Percentiles rank a stretch among this genome's conserved stretches.
Conservation (phyloP, 768 basidiomycete genomes). For the Termitomyces sp. region DNA sequence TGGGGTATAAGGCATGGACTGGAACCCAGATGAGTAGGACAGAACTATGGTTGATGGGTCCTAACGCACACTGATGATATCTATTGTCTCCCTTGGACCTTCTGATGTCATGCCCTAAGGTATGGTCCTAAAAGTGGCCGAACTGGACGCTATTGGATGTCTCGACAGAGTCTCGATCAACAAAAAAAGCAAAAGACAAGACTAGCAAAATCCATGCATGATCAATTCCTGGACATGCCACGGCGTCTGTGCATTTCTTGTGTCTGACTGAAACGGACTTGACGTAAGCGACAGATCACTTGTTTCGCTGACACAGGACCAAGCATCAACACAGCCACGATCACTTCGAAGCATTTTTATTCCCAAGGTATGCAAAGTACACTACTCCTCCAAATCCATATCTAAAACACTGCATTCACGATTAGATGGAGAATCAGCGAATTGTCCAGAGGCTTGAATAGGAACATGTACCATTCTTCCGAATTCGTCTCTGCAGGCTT, state of each 20-base stretch:
- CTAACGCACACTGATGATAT: constrained; percentile 1
- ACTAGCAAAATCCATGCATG: neutral
- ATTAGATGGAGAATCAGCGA: constrained; percentile 1
- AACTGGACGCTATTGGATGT: neutral
- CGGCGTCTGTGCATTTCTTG: neutral
- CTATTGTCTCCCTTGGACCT: neutral
- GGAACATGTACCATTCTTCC: constrained; percentile 60
- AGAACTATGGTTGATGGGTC: neutral
- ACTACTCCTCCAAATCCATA: constrained; percentile 30
- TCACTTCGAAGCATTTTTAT: neutral
- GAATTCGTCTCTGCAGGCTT: constrained; percentile 81
- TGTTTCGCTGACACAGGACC: neutral
- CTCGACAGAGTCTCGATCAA: neutral
- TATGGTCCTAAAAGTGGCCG: neutral
- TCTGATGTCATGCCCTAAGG: neutral
- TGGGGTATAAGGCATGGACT: constrained; percentile 7
- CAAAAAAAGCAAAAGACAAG: neutral
- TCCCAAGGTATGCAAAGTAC: no score
- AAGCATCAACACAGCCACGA: constrained; percentile 8
- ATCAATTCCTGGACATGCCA: constrained; percentile 2
- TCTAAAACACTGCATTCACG: constrained; percentile 27
- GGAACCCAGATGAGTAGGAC: neutral
- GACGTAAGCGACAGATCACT: constrained; percentile 9
- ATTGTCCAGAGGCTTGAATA: neutral
- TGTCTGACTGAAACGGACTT: neutral